Evolutionary conservation across 2,329 filamentous ascomycete species (phyloP).

Genomic region (Seiridium cupressi): DNA sequence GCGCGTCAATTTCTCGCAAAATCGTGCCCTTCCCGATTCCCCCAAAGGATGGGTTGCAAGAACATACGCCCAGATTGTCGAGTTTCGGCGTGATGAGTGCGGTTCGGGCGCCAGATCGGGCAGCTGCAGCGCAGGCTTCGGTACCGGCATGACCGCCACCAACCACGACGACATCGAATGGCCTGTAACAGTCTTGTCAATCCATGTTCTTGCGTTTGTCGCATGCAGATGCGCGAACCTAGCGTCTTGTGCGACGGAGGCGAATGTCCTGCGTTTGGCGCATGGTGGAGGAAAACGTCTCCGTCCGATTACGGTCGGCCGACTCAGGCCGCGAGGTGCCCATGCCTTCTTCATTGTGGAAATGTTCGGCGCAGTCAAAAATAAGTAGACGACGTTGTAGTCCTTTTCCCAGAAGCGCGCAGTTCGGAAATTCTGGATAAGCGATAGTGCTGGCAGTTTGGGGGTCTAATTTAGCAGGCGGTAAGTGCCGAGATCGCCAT

Average conservation of each 20-base stretch:
- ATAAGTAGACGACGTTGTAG: background rate
- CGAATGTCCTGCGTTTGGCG: slow-evolving; percentile 21
- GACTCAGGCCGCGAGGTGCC: slow-evolving; percentile 24
- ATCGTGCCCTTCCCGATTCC: slow-evolving; percentile 99
- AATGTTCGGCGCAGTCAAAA: background rate
- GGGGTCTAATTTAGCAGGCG: slow-evolving; percentile 10
- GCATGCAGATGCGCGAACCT: slow-evolving; percentile 22
- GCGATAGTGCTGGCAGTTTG: slow-evolving; percentile 13
- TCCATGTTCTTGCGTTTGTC: background rate
- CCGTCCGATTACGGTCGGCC: slow-evolving; percentile 17
- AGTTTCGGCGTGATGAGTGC: slow-evolving; percentile 85
- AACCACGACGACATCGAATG: slow-evolving; percentile 91
- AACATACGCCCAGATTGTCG: slow-evolving; percentile 90
- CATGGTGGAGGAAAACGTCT: slow-evolving; percentile 12
- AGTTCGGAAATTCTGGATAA: slow-evolving; percentile 16
- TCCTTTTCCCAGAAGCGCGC: no score
- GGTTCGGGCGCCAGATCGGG: slow-evolving; percentile 83
- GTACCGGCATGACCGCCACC: slow-evolving; percentile 94
- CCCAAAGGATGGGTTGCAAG: slow-evolving; percentile 94
- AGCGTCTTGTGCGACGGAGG: slow-evolving; percentile 28
- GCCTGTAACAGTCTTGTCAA: slow-evolving; percentile 38
- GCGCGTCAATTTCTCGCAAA: slow-evolving; percentile 88
- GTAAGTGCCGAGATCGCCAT: background rate
- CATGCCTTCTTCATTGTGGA: slow-evolving; percentile 28
- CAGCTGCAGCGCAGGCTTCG: slow-evolving; percentile 89